Conservation (phyloP, 345 rosid species). For the Microcos paniculata region DNA sequence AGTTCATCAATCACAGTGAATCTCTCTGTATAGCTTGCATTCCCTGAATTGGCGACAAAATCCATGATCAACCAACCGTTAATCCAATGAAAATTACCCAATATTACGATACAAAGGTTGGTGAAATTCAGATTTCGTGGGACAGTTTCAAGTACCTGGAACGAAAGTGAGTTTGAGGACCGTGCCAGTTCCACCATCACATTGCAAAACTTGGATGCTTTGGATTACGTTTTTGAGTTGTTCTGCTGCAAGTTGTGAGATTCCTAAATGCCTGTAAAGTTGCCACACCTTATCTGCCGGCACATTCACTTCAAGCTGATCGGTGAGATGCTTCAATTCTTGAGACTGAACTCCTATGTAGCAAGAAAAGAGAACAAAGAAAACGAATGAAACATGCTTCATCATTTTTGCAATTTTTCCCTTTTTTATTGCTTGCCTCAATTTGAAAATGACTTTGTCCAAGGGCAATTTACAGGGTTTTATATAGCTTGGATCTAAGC, state of each 20-base stretch:
- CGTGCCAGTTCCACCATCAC: not conserved
- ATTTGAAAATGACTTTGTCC: not conserved
- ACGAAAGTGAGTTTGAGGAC: conserved; percentile 1
- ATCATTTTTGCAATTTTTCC: not conserved
- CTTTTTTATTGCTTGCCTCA: not conserved
- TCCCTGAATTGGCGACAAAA: not conserved
- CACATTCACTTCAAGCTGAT: not conserved
- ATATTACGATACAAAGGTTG: no score
- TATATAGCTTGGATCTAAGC: not conserved
- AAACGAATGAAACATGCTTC: not conserved
- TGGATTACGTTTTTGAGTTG: not conserved
- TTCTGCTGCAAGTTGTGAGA: not conserved
- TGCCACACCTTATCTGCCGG: conserved; percentile 1
- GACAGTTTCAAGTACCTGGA: not conserved
- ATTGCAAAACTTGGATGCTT: not conserved
- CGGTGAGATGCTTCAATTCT: not conserved
- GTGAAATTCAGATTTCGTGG: no score
- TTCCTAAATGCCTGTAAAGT: not conserved
- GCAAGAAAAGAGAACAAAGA: not conserved
- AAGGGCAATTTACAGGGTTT: not conserved
- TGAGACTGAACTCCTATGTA: not conserved
- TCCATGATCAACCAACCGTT: not conserved
- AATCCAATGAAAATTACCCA: no score
- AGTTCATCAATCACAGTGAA: not conserved
- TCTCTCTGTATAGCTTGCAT: conserved; percentile 3